Conservation (phyloP, 129 eudicot genomes). For the Lactuca sativa region DNA sequence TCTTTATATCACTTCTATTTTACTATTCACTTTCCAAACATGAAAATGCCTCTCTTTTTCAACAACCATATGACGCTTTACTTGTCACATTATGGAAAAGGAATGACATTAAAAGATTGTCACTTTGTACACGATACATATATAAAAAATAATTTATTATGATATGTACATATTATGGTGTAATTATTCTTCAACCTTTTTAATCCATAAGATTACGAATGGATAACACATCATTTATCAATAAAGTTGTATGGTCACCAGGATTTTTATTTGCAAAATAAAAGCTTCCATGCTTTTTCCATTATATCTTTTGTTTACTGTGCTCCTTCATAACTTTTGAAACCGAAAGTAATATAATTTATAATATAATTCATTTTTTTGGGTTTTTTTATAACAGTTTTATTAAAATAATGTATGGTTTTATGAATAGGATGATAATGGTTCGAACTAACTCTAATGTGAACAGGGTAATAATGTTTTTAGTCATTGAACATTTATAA, state of each 20-base stretch:
- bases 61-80: slow-evolving; percentile 15
- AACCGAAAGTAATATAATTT: background rate
- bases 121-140: background rate
- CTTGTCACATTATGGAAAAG: background rate
- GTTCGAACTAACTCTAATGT: background rate
- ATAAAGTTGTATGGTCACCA: background rate
- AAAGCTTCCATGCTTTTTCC: slow-evolving; percentile 18
- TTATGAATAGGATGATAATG: background rate
- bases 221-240: background rate
- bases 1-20: slow-evolving; percentile 26
- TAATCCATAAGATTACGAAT: background rate
- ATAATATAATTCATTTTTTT: too few relatives aligned
- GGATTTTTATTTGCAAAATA: slow-evolving; percentile 5
- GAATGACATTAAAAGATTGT: background rate
- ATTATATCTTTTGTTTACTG: background rate
- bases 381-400: background rate
- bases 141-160: background rate
- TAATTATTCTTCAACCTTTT: background rate
- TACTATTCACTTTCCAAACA: slow-evolving; percentile 24
- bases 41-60: slow-evolving; percentile 20
- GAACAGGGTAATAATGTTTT: background rate
- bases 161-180: background rate
- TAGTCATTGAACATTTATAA: background rate
- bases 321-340: background rate
- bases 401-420: too few relatives aligned